Base-by-base conservation (phyloP, 306 rosid genomes). In the Pueraria montana region DNA sequence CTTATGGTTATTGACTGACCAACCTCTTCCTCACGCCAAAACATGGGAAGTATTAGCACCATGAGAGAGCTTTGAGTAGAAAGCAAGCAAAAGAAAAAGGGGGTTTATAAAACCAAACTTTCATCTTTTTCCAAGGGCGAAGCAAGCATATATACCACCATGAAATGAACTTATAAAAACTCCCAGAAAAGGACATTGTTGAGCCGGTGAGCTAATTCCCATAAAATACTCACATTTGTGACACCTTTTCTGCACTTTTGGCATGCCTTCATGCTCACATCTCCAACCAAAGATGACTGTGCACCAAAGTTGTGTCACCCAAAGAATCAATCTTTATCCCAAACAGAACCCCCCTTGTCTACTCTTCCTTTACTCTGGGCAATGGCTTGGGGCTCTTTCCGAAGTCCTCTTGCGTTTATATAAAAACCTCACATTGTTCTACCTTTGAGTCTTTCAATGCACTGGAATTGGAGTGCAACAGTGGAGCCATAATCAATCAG, bases 131-230 rank as follows among this genome's bases (percentile, higher is more conserved):
- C 61, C 85, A 59, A 85, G 84, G 81, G 66, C 42, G 90, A 93
- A 93, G 98, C 93, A 93, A 93, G 97, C 96, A 93, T 90, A 90
- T 88, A 91, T 93, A 80, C 98, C 88, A 67, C 71, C 88, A 77
- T 83, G 85, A 58, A 79, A 26, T 34, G 74, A 74, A 81, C 86
- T 83, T 75, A 80, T 58, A 20, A 32, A n/a, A 53, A 74, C 18
- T 42, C 38, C 64, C 68, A 49, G 74, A 61, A 71, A 87, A 86
- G 59, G 84, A 77, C 61, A 58, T 17, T 65, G 77, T 72, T 73
- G 79, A 77, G 79, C 56, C 74, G 62, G 84, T 87, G 87, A 77
- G 70, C 73, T 59, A 79, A 82, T 87, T 83, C 82, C 81, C 43
- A 86, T 75, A 82, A 89, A 89, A 90, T 86, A 74, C 82, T 80